Percentiles rank a stretch among this genome's conserved stretches.
phyloP scores from a whole-genome alignment of 768 basidiomycete genomes.

The Kondoa subrosea region DNA sequence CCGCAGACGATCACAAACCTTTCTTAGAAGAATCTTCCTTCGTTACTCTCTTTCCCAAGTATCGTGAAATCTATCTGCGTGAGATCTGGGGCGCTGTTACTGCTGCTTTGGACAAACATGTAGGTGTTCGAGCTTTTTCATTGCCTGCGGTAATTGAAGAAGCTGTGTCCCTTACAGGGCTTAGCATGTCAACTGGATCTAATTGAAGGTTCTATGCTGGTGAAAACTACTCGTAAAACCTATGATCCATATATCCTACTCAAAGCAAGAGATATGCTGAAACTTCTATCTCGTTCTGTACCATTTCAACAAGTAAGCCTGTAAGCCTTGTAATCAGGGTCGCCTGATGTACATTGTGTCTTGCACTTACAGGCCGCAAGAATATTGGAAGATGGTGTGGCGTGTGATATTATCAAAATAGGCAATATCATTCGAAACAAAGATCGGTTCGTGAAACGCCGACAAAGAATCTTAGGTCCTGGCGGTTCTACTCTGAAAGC shows the following conservation, averaged over 20 bases:
- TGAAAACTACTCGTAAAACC: conserved; percentile 88
- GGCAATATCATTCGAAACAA: conserved; percentile 86
- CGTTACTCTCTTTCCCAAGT: conserved; percentile 94
- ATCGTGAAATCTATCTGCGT: conserved; percentile 86
- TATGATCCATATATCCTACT: conserved; percentile 91
- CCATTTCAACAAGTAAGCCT: conserved; percentile 36
- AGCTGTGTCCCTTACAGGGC: conserved; percentile 40
- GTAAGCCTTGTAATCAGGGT: background rate
- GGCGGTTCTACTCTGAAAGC: conserved; percentile 96
- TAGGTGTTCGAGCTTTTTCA: conserved; percentile 31
- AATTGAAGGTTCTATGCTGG: conserved; percentile 93
- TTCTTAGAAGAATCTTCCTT: conserved; percentile 95
- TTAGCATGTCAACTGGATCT: conserved; percentile 81
- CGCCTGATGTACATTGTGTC: background rate
- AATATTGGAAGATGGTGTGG: conserved; percentile 69
- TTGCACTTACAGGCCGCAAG: conserved; percentile 52
- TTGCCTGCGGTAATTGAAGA: conserved; percentile 7
- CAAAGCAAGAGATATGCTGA: conserved; percentile 89
- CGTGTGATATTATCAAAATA: conserved; percentile 97
- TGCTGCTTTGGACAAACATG: conserved; percentile 60
- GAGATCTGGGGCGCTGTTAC: conserved; percentile 91
- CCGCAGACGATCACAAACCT: conserved; percentile 49
- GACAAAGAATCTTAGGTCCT: conserved; percentile 92
- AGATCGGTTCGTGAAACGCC: conserved; percentile 84
- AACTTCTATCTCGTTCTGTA: conserved; percentile 85